phyloP scores from a whole-genome alignment of 805 yeast genomes.

The Phaffomyces antillensis region DNA sequence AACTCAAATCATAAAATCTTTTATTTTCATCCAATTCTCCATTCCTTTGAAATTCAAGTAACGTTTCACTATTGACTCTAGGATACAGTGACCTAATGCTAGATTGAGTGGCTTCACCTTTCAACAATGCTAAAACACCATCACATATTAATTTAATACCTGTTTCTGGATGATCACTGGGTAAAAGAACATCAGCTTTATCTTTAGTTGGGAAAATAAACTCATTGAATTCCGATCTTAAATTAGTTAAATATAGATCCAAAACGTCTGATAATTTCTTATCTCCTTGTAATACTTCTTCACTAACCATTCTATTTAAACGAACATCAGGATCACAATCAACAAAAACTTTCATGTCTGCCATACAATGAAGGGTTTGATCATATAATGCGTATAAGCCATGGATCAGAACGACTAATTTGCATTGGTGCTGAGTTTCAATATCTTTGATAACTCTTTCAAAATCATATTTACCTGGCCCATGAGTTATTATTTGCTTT shows the following conservation, averaged over 20 bases:
- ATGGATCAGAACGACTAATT: slow-evolving; percentile 45
- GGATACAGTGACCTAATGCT: slow-evolving; percentile 1
- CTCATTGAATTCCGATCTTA: slow-evolving; percentile 61
- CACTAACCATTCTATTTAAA: slow-evolving; percentile 65
- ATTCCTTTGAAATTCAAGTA: not conserved
- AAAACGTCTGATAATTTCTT: slow-evolving; percentile 25
- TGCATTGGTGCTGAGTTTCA: not conserved
- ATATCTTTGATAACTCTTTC: slow-evolving; percentile 17
- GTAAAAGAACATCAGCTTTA: slow-evolving; percentile 67
- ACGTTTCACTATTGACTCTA: not conserved
- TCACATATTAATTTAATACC: slow-evolving; percentile 58
- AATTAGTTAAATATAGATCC: slow-evolving; percentile 42
- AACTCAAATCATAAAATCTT: slow-evolving; percentile 33
- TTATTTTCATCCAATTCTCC: slow-evolving; percentile 28
- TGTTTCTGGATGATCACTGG: slow-evolving; percentile 55
- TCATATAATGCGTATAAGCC: slow-evolving; percentile 81
- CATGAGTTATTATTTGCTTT: not conserved
- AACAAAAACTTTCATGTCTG: slow-evolving; percentile 64
- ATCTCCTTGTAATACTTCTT: slow-evolving; percentile 21
- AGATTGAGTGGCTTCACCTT: slow-evolving; percentile 1
- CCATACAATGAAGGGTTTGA: slow-evolving; percentile 42
- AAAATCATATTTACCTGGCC: slow-evolving; percentile 25
- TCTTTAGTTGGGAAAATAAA: slow-evolving; percentile 64
- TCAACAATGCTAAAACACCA: slow-evolving; percentile 35
- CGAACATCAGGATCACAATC: slow-evolving; percentile 84